phyloP scores from a whole-genome alignment of 306 rosid genomes.

The Cucurbita maxima region DNA sequence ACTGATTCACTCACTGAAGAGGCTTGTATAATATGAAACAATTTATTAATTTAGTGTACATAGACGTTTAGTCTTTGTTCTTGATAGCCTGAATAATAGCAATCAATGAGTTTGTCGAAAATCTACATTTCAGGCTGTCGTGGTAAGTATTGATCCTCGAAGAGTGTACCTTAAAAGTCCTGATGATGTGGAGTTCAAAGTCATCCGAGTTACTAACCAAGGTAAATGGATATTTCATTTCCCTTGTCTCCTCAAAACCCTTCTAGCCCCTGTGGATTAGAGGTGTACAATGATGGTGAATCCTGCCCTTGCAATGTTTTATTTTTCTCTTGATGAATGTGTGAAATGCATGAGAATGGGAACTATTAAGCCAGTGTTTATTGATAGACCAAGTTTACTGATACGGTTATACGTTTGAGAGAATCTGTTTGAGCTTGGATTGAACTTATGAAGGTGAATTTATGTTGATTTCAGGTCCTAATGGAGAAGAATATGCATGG shows the following conservation, averaged over 20 bases:
- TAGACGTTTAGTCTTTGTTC: neutral
- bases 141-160: conserved; percentile 89
- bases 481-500: conserved; percentile 93
- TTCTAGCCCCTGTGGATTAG: neutral
- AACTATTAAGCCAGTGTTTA: neutral
- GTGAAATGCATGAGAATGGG: neutral
- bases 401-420: neutral
- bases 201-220: conserved; percentile 36
- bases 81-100: neutral
- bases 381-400: neutral
- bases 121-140: conserved; percentile 64
- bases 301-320: neutral
- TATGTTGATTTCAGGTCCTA: conserved; percentile 65
- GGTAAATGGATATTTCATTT: conserved; percentile 27
- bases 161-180: conserved; percentile 63
- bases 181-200: conserved; percentile 57
- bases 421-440: neutral
- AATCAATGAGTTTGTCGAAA: conserved; percentile 1
- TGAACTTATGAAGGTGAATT: neutral
- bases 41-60: neutral
- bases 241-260: neutral
- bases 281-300: neutral
- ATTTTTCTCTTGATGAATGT: neutral
- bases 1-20: neutral
- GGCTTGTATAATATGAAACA: neutral